phyloP scores from a whole-genome alignment of 176 grass and related monocot species.

The Oropetium thomaeum region DNA sequence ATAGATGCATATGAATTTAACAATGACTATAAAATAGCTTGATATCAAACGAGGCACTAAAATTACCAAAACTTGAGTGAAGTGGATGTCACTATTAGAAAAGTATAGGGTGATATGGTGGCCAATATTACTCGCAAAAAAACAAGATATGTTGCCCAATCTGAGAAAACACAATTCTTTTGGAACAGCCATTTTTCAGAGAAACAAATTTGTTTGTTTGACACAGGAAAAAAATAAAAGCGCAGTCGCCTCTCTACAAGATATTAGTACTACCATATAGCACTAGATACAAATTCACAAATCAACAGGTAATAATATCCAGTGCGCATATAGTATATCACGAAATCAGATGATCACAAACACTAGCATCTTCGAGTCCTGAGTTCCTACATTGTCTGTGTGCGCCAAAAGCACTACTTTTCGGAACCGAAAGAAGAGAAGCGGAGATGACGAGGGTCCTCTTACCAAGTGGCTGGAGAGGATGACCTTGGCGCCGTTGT shows the following conservation, averaged over 20 bases:
- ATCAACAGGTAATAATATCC: not conserved
- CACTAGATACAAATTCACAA: not conserved
- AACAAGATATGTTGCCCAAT: not conserved
- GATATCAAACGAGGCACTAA: not conserved
- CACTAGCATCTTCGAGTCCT: not conserved
- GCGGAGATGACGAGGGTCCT: not conserved
- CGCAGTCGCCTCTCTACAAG: not conserved
- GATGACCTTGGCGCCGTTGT: conserved; percentile 43
- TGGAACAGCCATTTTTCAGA: not conserved
- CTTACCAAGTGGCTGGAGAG: conserved; percentile 44
- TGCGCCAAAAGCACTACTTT: not conserved
- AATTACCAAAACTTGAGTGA: not conserved
- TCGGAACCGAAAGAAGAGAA: not conserved
- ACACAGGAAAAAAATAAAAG: not conserved
- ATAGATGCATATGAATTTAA: not conserved
- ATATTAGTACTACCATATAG: not conserved
- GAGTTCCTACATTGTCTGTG: not conserved
- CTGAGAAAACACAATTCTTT: not conserved
- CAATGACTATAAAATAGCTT: not conserved
- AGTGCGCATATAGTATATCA: not conserved
- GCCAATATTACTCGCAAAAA: not conserved
- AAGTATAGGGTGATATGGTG: not conserved
- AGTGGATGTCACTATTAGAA: not conserved
- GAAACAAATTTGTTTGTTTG: no score
- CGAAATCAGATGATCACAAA: not conserved